Percentiles rank a stretch among this genome's conserved stretches.
Evolutionary conservation across 2,329 filamentous ascomycete species (phyloP).

Genomic region (Pseudogymnoascus sp.): DNA sequence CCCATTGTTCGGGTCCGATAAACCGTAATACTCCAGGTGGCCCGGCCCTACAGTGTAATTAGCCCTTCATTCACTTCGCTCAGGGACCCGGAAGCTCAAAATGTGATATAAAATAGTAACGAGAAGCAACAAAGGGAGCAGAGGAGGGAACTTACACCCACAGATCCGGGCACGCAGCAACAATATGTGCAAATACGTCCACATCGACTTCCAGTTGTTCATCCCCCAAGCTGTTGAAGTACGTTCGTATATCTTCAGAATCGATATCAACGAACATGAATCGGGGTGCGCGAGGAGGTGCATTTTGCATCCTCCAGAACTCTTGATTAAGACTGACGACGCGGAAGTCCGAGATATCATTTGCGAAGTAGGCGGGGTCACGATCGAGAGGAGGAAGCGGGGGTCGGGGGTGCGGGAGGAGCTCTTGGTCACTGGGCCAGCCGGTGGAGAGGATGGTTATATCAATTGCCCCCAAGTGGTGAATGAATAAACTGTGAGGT

Average conservation of each 20-base stretch:
- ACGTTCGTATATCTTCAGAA: neutral
- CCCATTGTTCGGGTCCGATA: neutral
- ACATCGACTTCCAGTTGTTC: neutral
- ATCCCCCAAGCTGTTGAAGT: neutral
- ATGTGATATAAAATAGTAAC: neutral
- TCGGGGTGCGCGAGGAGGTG: neutral
- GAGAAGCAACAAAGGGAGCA: too few species aligned
- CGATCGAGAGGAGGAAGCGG: neutral
- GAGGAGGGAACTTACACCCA: neutral
- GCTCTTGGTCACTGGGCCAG: slow-evolving; percentile 2
- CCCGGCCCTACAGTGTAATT: neutral
- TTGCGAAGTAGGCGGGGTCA: neutral
- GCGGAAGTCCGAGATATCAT: neutral
- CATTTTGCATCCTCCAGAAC: neutral
- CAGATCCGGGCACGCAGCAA: neutral
- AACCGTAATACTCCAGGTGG: neutral
- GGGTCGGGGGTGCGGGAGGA: neutral
- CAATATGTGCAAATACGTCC: neutral
- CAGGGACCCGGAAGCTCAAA: too few species aligned
- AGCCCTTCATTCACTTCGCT: neutral
- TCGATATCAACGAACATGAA: neutral
- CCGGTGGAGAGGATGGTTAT: neutral
- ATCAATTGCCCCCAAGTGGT: neutral
- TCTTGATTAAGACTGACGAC: neutral
- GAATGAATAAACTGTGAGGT: neutral